These are phyloP conservation scores for Xylaria sp. DNA, from an alignment of 2,329 filamentous ascomycete species.

Conservation along the genomic window DNA sequence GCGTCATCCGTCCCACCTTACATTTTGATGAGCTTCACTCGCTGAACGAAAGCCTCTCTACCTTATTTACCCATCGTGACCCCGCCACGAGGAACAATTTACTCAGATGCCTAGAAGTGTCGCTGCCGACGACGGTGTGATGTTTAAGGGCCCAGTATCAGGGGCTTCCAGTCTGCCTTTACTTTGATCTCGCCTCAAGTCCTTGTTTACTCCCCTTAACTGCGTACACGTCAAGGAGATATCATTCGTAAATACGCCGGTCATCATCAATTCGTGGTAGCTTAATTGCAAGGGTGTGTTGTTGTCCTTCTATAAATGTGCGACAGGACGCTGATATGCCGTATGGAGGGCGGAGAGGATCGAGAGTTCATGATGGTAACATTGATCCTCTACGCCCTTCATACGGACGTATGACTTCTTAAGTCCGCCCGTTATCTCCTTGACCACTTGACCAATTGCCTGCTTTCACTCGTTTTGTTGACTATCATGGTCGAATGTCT, in stretches of 20 bases:
- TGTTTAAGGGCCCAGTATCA: not conserved
- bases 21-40: not conserved
- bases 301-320: not conserved
- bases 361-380: not conserved
- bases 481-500: not conserved
- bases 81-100: not conserved
- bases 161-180: not conserved
- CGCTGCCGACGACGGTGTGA: not conserved
- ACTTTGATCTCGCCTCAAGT: not conserved
- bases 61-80: not conserved
- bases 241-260: constrained; percentile 1
- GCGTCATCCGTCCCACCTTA: not conserved
- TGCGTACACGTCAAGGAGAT: not conserved
- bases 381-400: not conserved
- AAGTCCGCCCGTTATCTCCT: constrained; percentile 24
- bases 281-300: not conserved
- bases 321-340: too few relatives aligned
- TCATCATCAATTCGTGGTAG: not conserved
- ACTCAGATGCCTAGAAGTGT: not conserved
- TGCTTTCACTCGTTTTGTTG: not conserved
- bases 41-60: not conserved
- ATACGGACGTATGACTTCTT: constrained; percentile 3
- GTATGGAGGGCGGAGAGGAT: too few relatives aligned
- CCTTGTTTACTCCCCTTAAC: not conserved
- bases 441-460: not conserved